These are phyloP conservation scores for Leccinum boreale DNA, from an alignment of 768 basidiomycete genomes.

Conservation along the genomic window DNA sequence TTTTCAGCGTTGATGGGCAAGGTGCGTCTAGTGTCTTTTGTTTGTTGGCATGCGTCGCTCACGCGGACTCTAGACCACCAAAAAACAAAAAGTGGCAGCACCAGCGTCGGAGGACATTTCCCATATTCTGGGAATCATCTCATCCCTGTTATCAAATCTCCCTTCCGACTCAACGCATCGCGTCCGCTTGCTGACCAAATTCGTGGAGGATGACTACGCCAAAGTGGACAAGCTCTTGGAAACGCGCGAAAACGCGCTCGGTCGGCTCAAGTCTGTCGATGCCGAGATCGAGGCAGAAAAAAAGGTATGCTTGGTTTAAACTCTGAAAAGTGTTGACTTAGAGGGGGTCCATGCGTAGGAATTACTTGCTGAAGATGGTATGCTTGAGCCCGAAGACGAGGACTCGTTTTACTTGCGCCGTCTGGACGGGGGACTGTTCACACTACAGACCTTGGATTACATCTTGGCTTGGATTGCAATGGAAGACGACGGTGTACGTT, in stretches of 20 bases:
- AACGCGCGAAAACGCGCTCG: constrained; percentile 67
- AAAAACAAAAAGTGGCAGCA: constrained; percentile 59
- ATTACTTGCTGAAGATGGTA: constrained; percentile 53
- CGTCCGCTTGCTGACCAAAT: constrained; percentile 85
- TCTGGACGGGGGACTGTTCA: constrained; percentile 84
- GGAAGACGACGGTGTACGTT: constrained; percentile 95
- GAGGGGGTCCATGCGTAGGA: constrained; percentile 36
- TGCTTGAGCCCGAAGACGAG: constrained; percentile 57
- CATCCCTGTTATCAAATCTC: constrained; percentile 84
- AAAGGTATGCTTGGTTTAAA: constrained; percentile 41
- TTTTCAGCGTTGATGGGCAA: constrained; percentile 95
- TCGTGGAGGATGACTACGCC: constrained; percentile 89
- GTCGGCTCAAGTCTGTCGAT: constrained; percentile 58
- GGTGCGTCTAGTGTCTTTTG: constrained; percentile 40
- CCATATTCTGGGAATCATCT: constrained; percentile 84
- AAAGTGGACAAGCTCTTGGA: constrained; percentile 94
- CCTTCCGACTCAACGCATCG: constrained; percentile 79
- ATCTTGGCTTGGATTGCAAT: constrained; percentile 93
- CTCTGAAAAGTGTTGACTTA: not conserved
- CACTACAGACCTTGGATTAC: constrained; percentile 89
- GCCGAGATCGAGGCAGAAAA: constrained; percentile 67
- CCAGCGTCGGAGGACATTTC: constrained; percentile 77
- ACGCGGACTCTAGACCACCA: constrained; percentile 39
- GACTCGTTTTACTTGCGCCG: constrained; percentile 82
- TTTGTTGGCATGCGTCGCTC: constrained; percentile 3